Evolutionary conservation across 331 rosid genomes (phyloP).

Genomic region (Acacia pycnantha): DNA sequence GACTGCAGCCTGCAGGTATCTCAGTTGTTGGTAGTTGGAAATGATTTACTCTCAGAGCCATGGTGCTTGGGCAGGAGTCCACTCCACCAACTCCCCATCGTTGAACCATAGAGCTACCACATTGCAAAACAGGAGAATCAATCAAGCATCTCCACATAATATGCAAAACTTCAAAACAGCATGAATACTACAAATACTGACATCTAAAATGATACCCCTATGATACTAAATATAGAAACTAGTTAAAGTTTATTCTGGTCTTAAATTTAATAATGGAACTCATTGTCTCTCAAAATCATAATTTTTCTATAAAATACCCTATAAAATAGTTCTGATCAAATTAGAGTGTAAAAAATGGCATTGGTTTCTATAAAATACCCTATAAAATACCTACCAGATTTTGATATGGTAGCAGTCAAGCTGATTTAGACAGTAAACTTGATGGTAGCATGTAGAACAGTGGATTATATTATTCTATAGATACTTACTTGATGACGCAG

Average conservation of each 20-base stretch:
- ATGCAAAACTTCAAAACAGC: not conserved
- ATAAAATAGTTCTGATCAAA: too few relatives aligned
- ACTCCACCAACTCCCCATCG: conserved; percentile 75
- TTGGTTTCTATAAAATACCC: too few relatives aligned
- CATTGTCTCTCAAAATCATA: not conserved
- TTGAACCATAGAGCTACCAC: conserved; percentile 86
- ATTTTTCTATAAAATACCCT: too few relatives aligned
- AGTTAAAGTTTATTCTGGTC: not conserved
- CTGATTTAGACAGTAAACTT: not conserved
- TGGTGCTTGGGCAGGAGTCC: conserved; percentile 69
- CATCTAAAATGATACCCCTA: not conserved
- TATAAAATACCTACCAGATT: conserved; percentile 1
- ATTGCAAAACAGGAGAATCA: conserved; percentile 23
- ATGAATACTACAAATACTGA: not conserved
- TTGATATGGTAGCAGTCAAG: not conserved
- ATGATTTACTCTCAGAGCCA: conserved; percentile 74
- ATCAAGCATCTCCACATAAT: not conserved
- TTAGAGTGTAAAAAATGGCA: too few relatives aligned
- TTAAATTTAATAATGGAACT: not conserved
- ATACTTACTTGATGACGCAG: not conserved
- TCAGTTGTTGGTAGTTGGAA: conserved; percentile 11
- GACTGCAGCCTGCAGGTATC: conserved; percentile 31
- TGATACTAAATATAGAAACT: not conserved
- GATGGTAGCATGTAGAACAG: not conserved
- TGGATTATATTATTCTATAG: not conserved